Percentiles rank a stretch among this genome's conserved stretches.
Conservation (phyloP, 2,329 filamentous ascomycete genomes). For the Lecanicillium sp. region DNA sequence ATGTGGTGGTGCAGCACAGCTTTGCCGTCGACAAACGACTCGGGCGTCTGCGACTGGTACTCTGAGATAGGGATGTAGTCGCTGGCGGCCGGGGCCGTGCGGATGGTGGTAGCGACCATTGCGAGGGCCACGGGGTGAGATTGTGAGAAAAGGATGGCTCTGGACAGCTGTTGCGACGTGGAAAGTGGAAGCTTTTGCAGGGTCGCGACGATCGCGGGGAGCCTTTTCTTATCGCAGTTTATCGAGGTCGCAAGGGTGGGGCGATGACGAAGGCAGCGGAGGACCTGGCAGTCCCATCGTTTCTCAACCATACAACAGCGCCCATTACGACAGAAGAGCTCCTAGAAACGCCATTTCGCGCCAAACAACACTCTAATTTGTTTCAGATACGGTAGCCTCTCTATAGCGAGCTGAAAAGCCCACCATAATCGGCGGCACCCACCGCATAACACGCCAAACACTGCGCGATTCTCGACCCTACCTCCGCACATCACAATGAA, state of each 20-base stretch:
- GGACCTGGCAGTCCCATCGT: too few relatives aligned
- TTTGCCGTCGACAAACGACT: constrained; percentile 63
- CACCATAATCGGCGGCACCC: too few relatives aligned
- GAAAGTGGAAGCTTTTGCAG: not conserved
- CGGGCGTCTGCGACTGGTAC: constrained; percentile 65
- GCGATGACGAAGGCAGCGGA: constrained; percentile 1
- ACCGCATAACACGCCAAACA: too few relatives aligned
- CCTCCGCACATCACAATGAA: constrained; percentile 20
- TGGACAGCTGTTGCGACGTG: not conserved
- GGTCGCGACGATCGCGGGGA: not conserved
- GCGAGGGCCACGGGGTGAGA: not conserved
- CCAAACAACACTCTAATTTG: too few relatives aligned
- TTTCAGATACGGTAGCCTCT: too few relatives aligned
- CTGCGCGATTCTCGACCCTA: too few relatives aligned
- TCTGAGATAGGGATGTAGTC: constrained; percentile 60
- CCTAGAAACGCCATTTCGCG: too few relatives aligned
- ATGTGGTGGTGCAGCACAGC: constrained; percentile 63
- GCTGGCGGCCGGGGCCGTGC: constrained; percentile 43
- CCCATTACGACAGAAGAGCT: too few relatives aligned
- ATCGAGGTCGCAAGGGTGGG: not conserved
- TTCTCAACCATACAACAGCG: too few relatives aligned
- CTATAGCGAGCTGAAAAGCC: too few relatives aligned
- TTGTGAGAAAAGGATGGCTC: not conserved
- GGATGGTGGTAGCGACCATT: constrained; percentile 47
- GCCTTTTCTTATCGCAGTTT: not conserved